Base-by-base conservation (phyloP, 495 filamentous ascomycete species). In the Neurospora terricola region DNA sequence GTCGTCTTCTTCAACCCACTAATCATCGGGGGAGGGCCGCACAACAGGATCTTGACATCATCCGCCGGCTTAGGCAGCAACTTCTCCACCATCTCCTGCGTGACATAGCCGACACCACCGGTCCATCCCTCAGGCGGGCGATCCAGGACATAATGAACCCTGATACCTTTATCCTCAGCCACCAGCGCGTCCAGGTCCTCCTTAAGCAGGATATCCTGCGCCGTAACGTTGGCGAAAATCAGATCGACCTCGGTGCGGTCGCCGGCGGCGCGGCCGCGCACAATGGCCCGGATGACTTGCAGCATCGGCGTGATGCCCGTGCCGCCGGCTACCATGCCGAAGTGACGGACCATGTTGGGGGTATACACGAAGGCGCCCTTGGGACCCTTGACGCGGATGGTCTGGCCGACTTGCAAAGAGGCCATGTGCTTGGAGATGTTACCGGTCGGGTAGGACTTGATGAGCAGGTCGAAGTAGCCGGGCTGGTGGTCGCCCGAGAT, bases 291-390 rank as follows among this genome's bases (percentile, higher is more conserved):
- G 77, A 97, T 90, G 73, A 99, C 89, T 86, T 99, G 95, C 74
- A 97, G 86, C 95, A 99, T 99, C 45, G 95, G 95, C 36, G 95
- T 99, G 83, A 99, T 98, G 77, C 96, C 96, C 16, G 96, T 98
- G 70, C 96, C 96, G 81, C 96, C 96, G 73, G 96, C 93, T 78
- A 99, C 93, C 96, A 99, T 99, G 77, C 96, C 96, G 72, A 99
- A 95, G 80, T 91, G 91, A 69, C 93, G 88, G 72, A 94, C 92
- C 90, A 99, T 92, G 86, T 97, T 97, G 72, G 95, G 94, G 10
- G 90, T 91, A 82, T 99, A 99, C 66, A 96, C 92, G 87, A 99
- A 97, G 74, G 95, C 94, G 76, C 96, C 96, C 87, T 97, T 98
- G 77, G 96, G 96, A 16, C 96, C 96, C 76, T 87, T 88, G 72